A percentile compares a stretch with the other conserved stretches of the same genome.
Evolutionary conservation across 1,139 yeast species (phyloP).

Genomic region (Pichiaceae sp.): DNA sequence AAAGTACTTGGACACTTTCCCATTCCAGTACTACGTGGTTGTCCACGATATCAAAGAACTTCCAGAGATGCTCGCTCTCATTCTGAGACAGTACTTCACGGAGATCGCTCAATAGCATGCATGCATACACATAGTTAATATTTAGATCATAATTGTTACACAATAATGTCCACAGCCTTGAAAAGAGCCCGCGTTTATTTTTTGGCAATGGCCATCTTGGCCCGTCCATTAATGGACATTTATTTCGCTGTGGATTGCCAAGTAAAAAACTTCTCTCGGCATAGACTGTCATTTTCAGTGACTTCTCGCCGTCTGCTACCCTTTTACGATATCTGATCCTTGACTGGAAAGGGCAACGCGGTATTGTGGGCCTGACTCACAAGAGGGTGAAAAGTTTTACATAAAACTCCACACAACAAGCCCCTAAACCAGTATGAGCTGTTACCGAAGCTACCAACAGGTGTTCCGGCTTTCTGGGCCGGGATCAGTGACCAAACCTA

Average conservation of each 20-base stretch:
- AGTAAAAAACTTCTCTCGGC: no score
- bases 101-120: constrained; percentile 35
- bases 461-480: constrained; percentile 15
- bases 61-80: constrained; percentile 85
- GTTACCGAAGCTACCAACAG: constrained; percentile 25
- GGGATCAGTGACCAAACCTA: not conserved
- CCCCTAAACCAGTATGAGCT: no score
- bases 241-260: no score
- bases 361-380: not conserved
- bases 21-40: constrained; percentile 93
- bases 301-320: not conserved
- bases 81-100: constrained; percentile 85
- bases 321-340: not conserved
- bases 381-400: not conserved
- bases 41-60: constrained; percentile 83
- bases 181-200: no score
- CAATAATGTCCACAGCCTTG: no score
- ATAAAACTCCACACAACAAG: not conserved
- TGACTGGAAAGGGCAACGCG: not conserved
- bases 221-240: no score
- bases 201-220: no score
- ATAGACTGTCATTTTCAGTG: no score
- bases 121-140: no score
- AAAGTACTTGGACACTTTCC: constrained; percentile 86
- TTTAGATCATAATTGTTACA: no score